Evolutionary conservation across 108 stramenopile genomes (phyloP), one percentile per base, ranked within the genome.

Genomic region (Bacterosira constricta): DNA sequence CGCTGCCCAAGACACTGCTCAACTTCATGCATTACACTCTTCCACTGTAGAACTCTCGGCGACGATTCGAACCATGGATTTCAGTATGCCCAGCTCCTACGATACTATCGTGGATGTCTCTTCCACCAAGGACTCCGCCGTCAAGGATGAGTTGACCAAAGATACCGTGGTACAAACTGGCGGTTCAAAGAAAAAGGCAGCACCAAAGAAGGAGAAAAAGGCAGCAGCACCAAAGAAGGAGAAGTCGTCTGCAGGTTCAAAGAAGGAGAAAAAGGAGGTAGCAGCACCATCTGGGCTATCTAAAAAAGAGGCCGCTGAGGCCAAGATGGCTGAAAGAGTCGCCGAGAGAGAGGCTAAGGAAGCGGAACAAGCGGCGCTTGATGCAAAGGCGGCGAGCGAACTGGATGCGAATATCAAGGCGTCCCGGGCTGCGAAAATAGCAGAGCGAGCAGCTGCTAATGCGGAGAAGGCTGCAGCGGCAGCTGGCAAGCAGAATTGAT

Each of bases 41-140:
- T 81, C 80, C 20, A 45, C 79, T 11, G 44, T 81, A 11, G 50
- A 56, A 12, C 61, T 77, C 29, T 70, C 80, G 1, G 75, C 64
- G 21, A 62, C 36, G 15, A 81, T 81, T 69, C 30, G 42, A 17
- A 81, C 80, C 0, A 81, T 81, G 80, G 80, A 81, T 61, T 81
- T 81, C 35, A 63, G 69, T 17, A 35, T 81, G 25, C 80, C 80
- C 1, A 49, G 46, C 20, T 77, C 75, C 46, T 81, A 81, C 55
- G 80, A 81, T 36, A 65, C n/a, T 6, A 71, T 81, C n/a, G n/a
- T n/a, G n/a, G n/a, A n/a, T n/a, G n/a, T n/a, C n/a, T n/a, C n/a
- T n/a, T 61, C 70, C 53, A 69, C 76, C 36, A 62, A 66, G 3
- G 51, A 53, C 25, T 61, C 69, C 15, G 47, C 69, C 1, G 69